A percentile compares a stretch with the other conserved stretches of the same genome.
phyloP scores from a whole-genome alignment of 1,139 yeast genomes.

The Scheffersomyces parashehatae region DNA sequence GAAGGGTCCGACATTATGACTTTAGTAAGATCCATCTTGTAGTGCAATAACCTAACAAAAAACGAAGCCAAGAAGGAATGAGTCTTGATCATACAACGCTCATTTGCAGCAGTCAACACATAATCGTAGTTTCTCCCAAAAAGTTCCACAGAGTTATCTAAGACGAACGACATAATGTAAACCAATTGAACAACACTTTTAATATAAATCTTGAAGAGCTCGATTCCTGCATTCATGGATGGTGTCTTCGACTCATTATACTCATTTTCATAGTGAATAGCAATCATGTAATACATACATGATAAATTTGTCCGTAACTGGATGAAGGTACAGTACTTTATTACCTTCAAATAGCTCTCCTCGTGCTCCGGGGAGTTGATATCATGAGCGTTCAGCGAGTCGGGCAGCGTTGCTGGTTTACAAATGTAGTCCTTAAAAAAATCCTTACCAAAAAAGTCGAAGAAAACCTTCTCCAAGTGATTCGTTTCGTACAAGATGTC shows the following conservation, averaged over 20 bases:
- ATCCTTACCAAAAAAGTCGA: conserved; percentile 44
- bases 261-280: conserved; percentile 42
- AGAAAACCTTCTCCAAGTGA: conserved; percentile 37
- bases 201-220: conserved; percentile 44
- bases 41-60: conserved; percentile 43
- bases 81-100: conserved; percentile 45
- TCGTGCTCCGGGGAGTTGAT: conserved; percentile 11
- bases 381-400: background rate
- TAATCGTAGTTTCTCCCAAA: conserved; percentile 47
- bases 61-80: conserved; percentile 44
- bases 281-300: conserved; percentile 46
- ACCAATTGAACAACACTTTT: conserved; percentile 47
- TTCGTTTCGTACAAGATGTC: conserved; percentile 42
- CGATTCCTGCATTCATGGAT: conserved; percentile 44
- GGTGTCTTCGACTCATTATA: conserved; percentile 29
- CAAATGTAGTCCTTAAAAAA: conserved; percentile 44
- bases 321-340: conserved; percentile 37
- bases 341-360: conserved; percentile 27
- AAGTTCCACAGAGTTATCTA: conserved; percentile 45
- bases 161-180: conserved; percentile 46
- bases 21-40: conserved; percentile 35
- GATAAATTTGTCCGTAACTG: conserved; percentile 44
- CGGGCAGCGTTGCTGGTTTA: conserved; percentile 27
- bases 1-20: conserved; percentile 21
- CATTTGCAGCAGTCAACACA: conserved; percentile 39